These are phyloP conservation scores for Vitis hybrid DNA, from an alignment of 177 flowering plant species.

Conservation along the genomic window DNA sequence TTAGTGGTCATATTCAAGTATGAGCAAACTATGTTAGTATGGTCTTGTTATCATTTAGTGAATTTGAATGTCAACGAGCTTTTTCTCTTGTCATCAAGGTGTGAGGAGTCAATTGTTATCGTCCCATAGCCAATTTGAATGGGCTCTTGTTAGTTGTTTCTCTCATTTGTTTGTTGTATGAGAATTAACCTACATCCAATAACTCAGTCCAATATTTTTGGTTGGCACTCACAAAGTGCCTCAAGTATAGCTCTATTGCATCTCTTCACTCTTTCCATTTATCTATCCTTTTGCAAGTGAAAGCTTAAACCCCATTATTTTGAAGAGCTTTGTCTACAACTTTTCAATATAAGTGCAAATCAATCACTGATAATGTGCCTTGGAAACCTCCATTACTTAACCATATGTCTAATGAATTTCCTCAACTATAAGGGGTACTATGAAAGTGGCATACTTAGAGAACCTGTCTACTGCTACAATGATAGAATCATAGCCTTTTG, in stretches of 20 bases:
- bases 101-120: neutral
- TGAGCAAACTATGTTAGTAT: neutral
- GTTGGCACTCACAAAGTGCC: constrained; percentile 12
- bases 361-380: constrained; percentile 4
- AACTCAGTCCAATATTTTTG: neutral
- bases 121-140: no score
- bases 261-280: constrained; percentile 14
- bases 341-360: neutral
- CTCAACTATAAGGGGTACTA: neutral
- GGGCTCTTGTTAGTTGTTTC: no score
- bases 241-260: constrained; percentile 2
- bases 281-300: constrained; percentile 15
- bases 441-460: constrained; percentile 15
- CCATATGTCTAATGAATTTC: constrained; percentile 4
- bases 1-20: neutral
- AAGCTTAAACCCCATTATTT: neutral
- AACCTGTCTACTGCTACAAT: constrained; percentile 14
- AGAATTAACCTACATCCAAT: neutral
- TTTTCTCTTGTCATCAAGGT: neutral
- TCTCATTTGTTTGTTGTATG: no score
- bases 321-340: constrained; percentile 12
- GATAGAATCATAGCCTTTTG: neutral
- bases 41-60: neutral
- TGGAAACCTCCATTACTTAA: constrained; percentile 16
- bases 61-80: neutral